A percentile compares a stretch with the other conserved stretches of the same genome.
Evolutionary conservation across 805 yeast genomes (phyloP).

Genomic region (Hanseniaspora singularis): DNA sequence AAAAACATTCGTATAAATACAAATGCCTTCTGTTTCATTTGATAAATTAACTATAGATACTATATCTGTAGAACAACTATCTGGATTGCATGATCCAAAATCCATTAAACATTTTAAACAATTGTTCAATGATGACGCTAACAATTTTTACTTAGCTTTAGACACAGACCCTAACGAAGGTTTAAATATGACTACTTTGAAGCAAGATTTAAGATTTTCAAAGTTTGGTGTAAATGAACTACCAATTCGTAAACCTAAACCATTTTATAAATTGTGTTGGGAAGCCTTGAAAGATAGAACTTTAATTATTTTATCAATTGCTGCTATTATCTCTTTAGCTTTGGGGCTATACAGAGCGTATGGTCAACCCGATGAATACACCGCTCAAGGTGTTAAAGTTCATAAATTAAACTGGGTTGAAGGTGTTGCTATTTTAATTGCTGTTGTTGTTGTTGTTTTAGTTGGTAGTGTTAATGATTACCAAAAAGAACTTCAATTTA

Average conservation of each 20-base stretch:
- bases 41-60: slow-evolving; percentile 5
- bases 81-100: slow-evolving; percentile 28
- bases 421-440: slow-evolving; percentile 93
- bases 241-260: slow-evolving; percentile 60
- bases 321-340: slow-evolving; percentile 81
- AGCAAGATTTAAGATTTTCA: slow-evolving; percentile 10
- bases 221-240: slow-evolving; percentile 58
- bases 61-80: slow-evolving; percentile 20
- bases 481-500: slow-evolving; percentile 90
- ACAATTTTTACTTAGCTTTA: slow-evolving; percentile 20
- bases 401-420: slow-evolving; percentile 97
- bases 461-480: slow-evolving; percentile 96
- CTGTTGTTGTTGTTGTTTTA: slow-evolving; percentile 76
- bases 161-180: slow-evolving; percentile 23
- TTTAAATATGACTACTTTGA: slow-evolving; percentile 17
- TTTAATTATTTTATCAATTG: slow-evolving; percentile 65
- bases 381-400: slow-evolving; percentile 59
- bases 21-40: too few species aligned
- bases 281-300: slow-evolving; percentile 89
- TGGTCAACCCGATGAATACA: slow-evolving; percentile 68
- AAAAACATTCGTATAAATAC: too few species aligned
- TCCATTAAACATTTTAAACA: slow-evolving; percentile 22
- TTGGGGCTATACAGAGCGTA: slow-evolving; percentile 86
- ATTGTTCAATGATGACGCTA: slow-evolving; percentile 21
- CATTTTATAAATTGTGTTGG: slow-evolving; percentile 55